Evolutionary conservation across 1,139 yeast species (phyloP).

Genomic region (Suhomyces atakaporum): DNA sequence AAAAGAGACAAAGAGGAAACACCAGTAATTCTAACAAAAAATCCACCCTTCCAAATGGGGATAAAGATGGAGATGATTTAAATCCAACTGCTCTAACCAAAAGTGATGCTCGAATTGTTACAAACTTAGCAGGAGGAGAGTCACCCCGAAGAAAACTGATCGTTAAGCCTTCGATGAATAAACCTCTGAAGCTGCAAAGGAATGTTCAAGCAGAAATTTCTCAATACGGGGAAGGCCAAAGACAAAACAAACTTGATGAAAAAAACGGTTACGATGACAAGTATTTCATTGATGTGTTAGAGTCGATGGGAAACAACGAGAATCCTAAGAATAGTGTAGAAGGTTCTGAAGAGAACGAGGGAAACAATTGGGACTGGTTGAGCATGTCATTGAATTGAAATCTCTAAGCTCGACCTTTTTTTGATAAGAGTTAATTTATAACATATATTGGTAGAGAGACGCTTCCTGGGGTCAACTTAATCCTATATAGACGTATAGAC

Average conservation of each 20-base stretch:
- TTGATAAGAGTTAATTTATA: too few species aligned
- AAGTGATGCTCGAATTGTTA: conserved; percentile 16
- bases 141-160: conserved; percentile 2
- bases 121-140: conserved; percentile 1
- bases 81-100: conserved; percentile 24
- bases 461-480: too few species aligned
- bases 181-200: neutral
- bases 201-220: neutral
- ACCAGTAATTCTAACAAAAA: conserved; percentile 14
- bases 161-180: conserved; percentile 1
- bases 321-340: conserved; percentile 2
- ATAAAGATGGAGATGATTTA: conserved; percentile 27
- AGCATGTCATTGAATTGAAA: too few species aligned
- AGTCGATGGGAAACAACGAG: conserved; percentile 6
- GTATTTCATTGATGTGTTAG: conserved; percentile 6
- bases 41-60: conserved; percentile 1
- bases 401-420: too few species aligned
- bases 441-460: too few species aligned
- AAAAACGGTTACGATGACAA: conserved; percentile 7
- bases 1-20: conserved; percentile 29
- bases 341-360: conserved; percentile 13
- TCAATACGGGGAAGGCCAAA: neutral
- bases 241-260: neutral
- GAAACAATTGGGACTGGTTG: conserved; percentile 30
- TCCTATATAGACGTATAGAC: neutral